A percentile compares a stretch with the other conserved stretches of the same genome.
phyloP scores from a whole-genome alignment of 768 basidiomycete genomes.

The Podaxis sp. region DNA sequence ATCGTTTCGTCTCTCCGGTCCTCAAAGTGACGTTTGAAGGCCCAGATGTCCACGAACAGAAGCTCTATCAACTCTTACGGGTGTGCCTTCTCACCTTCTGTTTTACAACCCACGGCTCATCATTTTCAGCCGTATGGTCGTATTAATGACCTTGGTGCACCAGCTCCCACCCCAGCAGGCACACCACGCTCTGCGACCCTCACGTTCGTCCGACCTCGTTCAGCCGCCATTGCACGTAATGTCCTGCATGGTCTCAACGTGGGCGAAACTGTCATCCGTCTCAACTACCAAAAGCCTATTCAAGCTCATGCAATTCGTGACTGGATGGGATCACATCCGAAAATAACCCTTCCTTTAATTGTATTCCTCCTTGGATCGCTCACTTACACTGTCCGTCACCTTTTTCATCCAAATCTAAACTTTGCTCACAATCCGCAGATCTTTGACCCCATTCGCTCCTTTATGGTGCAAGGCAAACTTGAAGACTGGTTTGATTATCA shows the following conservation, averaged over 20 bases:
- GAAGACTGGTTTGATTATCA: constrained; percentile 82
- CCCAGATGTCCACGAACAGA: constrained; percentile 80
- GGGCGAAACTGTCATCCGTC: constrained; percentile 48
- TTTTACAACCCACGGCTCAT: neutral
- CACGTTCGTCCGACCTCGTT: constrained; percentile 57
- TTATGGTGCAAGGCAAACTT: constrained; percentile 82
- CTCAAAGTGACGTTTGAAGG: constrained; percentile 87
- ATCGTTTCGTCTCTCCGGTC: constrained; percentile 71
- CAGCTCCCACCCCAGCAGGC: constrained; percentile 63
- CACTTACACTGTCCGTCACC: constrained; percentile 73
- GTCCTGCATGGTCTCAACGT: constrained; percentile 63
- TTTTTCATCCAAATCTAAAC: neutral
- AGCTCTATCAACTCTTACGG: constrained; percentile 73
- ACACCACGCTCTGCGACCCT: constrained; percentile 65
- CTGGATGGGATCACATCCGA: constrained; percentile 87
- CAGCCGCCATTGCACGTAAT: constrained; percentile 84
- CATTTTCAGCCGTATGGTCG: constrained; percentile 67
- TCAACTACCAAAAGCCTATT: constrained; percentile 63
- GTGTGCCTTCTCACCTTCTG: constrained; percentile 39
- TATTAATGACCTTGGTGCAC: constrained; percentile 64
- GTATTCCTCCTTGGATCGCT: constrained; percentile 89
- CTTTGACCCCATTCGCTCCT: constrained; percentile 87
- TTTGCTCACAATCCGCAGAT: constrained; percentile 47
- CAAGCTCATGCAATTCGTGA: constrained; percentile 66
- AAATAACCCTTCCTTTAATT: constrained; percentile 75